These are phyloP conservation scores for Tolypocladium paradoxum DNA, from an alignment of 2,329 filamentous ascomycete species.

Conservation along the genomic window DNA sequence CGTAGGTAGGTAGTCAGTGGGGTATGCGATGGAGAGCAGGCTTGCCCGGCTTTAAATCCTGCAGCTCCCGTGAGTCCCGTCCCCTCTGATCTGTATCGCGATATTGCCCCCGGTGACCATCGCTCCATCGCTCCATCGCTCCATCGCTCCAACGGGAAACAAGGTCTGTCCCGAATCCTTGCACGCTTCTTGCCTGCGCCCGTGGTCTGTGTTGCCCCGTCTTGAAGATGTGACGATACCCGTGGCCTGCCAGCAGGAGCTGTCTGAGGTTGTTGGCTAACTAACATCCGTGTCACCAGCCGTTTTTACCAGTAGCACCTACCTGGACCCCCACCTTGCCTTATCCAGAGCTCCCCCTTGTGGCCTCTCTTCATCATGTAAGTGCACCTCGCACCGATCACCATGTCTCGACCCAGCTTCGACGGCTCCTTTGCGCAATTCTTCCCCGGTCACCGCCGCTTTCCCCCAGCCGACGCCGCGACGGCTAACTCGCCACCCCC, in stretches of 20 bases:
- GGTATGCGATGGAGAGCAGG: not conserved
- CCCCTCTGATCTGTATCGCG: not conserved
- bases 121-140: no score
- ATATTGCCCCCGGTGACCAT: not conserved
- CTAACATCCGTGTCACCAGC: no score
- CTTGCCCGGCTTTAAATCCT: not conserved
- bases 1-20: no score
- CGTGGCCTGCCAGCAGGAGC: not conserved
- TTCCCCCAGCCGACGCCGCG: conserved; percentile 8
- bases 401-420: conserved; percentile 22
- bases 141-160: not conserved
- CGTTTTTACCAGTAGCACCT: not conserved
- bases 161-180: not conserved
- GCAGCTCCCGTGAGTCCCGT: not conserved
- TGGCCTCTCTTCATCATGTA: not conserved
- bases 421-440: conserved; percentile 15
- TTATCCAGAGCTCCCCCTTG: not conserved
- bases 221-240: not conserved
- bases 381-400: not conserved
- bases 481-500: conserved; percentile 16
- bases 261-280: no score
- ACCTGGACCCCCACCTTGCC: no score
- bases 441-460: conserved; percentile 8
- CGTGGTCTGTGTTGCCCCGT: not conserved
- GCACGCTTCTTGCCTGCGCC: not conserved